Evolutionary conservation across 2,329 filamentous ascomycete species (phyloP), one percentile per base, ranked within the genome.

Genomic region (Helotiales sp.): DNA sequence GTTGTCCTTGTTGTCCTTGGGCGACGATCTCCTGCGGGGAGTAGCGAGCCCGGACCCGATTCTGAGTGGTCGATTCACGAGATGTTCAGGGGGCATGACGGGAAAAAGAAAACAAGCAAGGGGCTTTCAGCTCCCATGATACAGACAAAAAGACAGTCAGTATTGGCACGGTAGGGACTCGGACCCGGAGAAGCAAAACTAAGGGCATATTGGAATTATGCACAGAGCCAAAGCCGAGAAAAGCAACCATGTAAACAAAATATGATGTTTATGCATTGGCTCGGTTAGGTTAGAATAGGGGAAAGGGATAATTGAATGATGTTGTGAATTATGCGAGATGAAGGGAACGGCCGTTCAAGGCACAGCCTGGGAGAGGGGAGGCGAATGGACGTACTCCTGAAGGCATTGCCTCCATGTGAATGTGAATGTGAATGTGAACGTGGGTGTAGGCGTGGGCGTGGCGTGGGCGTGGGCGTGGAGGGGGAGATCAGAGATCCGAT

Each of bases 21-120:
- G 17, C 15, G 47, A 55, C 15, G 47, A 63, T 49, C 58, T 52
- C 22, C 45, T 52, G 54, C 40, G 52, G 62, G 61, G 43, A 34
- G 34, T 40, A 59, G n/a, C 28, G n/a, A 30, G 22, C 50, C 24
- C 11, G 37, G 54, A 47, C 34, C 28, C 1, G n/a, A 30, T 47
- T 57, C 34, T 50, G 61, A 58, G 28, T 32, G 61, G 61, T 58
- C 43, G 34, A n/a, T 34, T 55, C 3, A 28, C 30, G 13, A 17
- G 40, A 45, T 50, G 24, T 50, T 28, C 24, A 15, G 13, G 2
- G 40, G 50, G 11, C n/a, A n/a, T n/a, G 24, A 17, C 17, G 3
- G 15, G 61, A 47, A 26, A 37, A 49, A n/a, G 20, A 54, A 63
- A 43, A 40, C 37, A 26, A 32, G 50, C 40, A 58, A 58, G 61